Base-by-base conservation (phyloP, 2,329 filamentous ascomycete genomes). In the Claviceps pusilla region DNA sequence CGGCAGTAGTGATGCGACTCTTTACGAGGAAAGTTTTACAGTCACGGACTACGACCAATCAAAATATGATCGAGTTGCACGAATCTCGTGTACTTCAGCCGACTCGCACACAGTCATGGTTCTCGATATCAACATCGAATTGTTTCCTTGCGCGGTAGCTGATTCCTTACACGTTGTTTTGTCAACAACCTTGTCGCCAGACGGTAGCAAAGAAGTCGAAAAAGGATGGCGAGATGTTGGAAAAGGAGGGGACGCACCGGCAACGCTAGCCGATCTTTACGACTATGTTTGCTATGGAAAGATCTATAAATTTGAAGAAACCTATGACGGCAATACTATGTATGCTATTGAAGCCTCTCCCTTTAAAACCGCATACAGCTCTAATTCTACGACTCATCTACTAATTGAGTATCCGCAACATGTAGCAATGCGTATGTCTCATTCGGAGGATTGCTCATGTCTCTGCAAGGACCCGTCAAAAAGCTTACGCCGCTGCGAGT, bases 11-110 rank as follows among this genome's bases (percentile, higher is more conserved):
- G 91, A 97, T 73, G 84, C 90, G 56, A 85, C 93, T 65, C 87
- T 97, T 70, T 95, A 94, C 73, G 89, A 96, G 72, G 89, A 95
- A 67, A 84, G 81, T 64, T 96, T 97, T 78, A 86, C 79, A 57
- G 78, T 97, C 64, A 91, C 82, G 61, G 73, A 79, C 54, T 75
- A 89, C 68, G 87, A 95, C 73, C 79, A 83, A 65, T 80, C 84
- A 65, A 95, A 96, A 73, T 98, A 98, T 72, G 93, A 97, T 73
- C 88, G 91, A 59, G 91, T 96, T 31, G 86, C 88, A 54, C 91
- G 93, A 62, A 81, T 97, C 66, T 81, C 76, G 54, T 89, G 82
- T 66, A 86, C 79, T 52, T 91, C 86, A 29, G 76, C 79, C 61
- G 89, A 95, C 71, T 80, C 79, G 62, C 76, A 81, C 59, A 87